Evolutionary conservation across 2,329 filamentous ascomycete species (phyloP), one percentile per base, ranked within the genome.

Genomic region (Pyrenochaeta sp.): DNA sequence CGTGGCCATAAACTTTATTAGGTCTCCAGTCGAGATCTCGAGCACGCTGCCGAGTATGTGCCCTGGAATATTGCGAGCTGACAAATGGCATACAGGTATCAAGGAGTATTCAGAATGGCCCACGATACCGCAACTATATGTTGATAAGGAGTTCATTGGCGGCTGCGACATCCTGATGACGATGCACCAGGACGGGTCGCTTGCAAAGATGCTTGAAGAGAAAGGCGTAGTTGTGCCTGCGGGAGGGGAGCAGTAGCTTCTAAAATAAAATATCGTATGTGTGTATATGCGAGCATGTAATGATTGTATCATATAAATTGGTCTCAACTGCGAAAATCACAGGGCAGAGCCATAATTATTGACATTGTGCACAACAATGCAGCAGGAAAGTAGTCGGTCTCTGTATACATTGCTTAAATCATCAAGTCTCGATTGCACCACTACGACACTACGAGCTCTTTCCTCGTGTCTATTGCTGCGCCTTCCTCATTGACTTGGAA

Each of bases 51-150:
- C 10, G 7, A 20, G 15, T 1, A 20, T 37, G 17, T 15, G 35
- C 14, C 29, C 20, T 10, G 30, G 15, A 17, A 2, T 33, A 42
- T 18, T 4, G 11, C 36, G n/a, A 14, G 49, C 58, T 68, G 54
- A 66, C 54, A 54, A 53, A 44, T 60, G 17, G 7, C 14, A 37
- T 12, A 39, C 63, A 93, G 94, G 95, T 46, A 97, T 99, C 81
- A 99, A 99, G 81, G 94, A 99, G 79, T 99, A 95, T 82, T 97
- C 93, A 1, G 95, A 98, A 75, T 99, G 95, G 95, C 95, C 95
- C 12, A 99, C 95, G 17, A 98, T 99, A 74, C 95, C 95, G 6
- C 95, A 99, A 78, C 84, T 99, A 15, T 99, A 98, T 78, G 83
- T 99, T 45, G 87, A 96, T 60, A 94, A 94, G 80, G 94, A 99